Conservation (phyloP, 352 stramenopile species). For the Saprolegnia parasitica region DNA sequence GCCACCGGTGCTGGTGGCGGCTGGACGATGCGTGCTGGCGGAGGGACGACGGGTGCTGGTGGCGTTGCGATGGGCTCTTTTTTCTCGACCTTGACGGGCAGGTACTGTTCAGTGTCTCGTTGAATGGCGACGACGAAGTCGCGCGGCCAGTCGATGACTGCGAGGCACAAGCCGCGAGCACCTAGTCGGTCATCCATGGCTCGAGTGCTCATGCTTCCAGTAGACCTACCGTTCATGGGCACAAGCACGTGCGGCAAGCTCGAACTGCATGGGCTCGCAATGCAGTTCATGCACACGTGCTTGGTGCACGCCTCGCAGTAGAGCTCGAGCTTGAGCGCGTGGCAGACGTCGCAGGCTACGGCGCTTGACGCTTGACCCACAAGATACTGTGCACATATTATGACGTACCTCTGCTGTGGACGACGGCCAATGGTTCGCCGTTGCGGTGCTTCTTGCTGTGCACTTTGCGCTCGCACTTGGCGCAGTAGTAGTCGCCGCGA, state of each 20-base stretch:
- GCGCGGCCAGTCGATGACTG: neutral
- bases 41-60: neutral
- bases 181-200: neutral
- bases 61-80: neutral
- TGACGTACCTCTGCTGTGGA: neutral
- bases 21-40: neutral
- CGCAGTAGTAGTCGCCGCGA: conserved; percentile 17
- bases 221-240: conserved; percentile 2
- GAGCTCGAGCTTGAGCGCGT: conserved; percentile 20
- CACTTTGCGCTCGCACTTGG: conserved; percentile 6
- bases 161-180: conserved; percentile 2
- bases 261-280: neutral
- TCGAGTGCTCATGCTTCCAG: neutral
- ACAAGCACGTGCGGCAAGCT: neutral
- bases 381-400: neutral
- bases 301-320: conserved; percentile 18
- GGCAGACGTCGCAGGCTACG: conserved; percentile 24
- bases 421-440: neutral
- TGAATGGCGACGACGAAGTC: neutral
- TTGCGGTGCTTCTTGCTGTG: conserved; percentile 16
- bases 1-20: conserved; percentile 1
- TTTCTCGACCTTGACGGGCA: conserved; percentile 8
- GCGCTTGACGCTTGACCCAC: neutral
- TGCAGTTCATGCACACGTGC: conserved; percentile 23
- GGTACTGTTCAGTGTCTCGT: neutral